Evolutionary conservation across 2,329 filamentous ascomycete species (phyloP).

Genomic region (Ceratocystis eucalypticola): DNA sequence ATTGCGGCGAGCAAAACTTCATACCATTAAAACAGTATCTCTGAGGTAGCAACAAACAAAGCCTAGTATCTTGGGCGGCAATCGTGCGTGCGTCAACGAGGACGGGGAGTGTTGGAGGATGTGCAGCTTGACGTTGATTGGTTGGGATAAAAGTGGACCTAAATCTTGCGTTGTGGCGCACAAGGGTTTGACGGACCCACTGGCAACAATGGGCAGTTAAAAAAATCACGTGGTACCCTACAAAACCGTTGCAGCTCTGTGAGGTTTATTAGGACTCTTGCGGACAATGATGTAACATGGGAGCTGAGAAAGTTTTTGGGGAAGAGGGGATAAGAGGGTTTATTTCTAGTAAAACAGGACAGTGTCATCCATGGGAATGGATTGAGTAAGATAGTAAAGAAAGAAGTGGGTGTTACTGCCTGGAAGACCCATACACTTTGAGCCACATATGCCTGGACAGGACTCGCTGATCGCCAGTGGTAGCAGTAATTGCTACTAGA

Average conservation of each 20-base stretch:
- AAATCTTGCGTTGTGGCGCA: constrained; percentile 17
- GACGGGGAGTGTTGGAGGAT: constrained; percentile 19
- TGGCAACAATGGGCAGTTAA: not conserved
- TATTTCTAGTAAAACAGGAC: not conserved
- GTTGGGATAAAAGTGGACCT: constrained; percentile 16
- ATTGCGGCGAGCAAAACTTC: too few species aligned
- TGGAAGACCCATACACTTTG: not conserved
- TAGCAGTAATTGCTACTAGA: not conserved
- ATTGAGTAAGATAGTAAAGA: too few species aligned
- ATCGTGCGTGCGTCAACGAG: constrained; percentile 15
- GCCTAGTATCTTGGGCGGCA: not conserved
- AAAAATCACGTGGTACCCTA: constrained; percentile 7
- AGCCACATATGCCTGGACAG: not conserved
- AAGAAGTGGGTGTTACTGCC: not conserved
- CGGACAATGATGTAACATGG: not conserved
- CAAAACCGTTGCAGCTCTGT: constrained; percentile 7
- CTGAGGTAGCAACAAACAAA: not conserved
- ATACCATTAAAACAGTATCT: not conserved
- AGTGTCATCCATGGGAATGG: too few species aligned
- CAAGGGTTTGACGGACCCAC: constrained; percentile 13
- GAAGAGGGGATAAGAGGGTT: not conserved
- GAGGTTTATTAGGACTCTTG: not conserved
- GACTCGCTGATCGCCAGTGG: not conserved
- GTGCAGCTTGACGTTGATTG: constrained; percentile 17
- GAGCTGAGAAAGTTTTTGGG: not conserved